Evolutionary conservation across 768 basidiomycete genomes (phyloP), one percentile per base, ranked within the genome.

Genomic region (Lactarius tabidus): DNA sequence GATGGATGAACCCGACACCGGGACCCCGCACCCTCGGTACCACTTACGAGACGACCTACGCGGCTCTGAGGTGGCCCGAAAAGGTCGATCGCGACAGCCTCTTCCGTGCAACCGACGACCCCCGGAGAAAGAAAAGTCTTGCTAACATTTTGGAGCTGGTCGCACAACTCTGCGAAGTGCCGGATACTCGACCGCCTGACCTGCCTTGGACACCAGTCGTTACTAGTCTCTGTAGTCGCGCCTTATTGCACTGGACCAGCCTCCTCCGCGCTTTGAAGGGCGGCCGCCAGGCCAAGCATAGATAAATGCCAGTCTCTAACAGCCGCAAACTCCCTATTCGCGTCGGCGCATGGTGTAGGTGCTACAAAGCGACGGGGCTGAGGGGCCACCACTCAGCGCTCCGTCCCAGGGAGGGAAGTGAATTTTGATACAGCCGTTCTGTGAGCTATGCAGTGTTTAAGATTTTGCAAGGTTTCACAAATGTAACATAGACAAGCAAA

Each of bases 31-130:
- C 15, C 28, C 28, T 48, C 5, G 3, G 23, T 5, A 29, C 41
- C 53, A 17, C 28, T 26, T 35, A 31, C 8, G 20, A 57, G 7
- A 12, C 31, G 7, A 51, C 26, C 26, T 15, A 41, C 23, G 59
- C 59, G 10, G 54, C 45, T 29, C 48, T 61, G 29, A 60, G 8
- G 45, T 57, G 59, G 55, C 55, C 45, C 28, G 59, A 57, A 26
- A n/a, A 61, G 45, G 28, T 57, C 23, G 45, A 51, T 36, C n/a
- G 8, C 54, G 9, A 17, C 20, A 8, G 0, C 20, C 15, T 18
- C n/a, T n/a, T n/a, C n/a, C n/a, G n/a, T n/a, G n/a, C n/a, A n/a
- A n/a, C n/a, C 33, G 45, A 48, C 29, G 39, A 60, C 14, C 43
- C 28, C 6, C 20, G 53, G 54, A 29, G 28, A 23, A 15, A 48